phyloP scores from a whole-genome alignment of 2,329 filamentous ascomycete species.

The Byssochlamys sp. region DNA sequence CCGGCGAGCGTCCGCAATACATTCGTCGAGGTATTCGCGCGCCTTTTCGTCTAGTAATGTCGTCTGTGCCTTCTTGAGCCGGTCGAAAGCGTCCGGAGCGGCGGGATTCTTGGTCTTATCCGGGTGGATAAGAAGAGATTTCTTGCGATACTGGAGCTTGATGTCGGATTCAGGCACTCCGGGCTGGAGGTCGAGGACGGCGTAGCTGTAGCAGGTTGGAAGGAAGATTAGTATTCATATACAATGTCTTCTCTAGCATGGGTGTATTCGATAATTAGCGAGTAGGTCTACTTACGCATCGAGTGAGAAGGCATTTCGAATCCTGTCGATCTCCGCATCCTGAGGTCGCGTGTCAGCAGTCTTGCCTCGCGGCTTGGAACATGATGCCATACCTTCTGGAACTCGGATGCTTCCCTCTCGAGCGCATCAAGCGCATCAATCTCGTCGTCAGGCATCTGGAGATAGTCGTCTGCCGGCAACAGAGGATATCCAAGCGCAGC shows the following conservation, averaged over 20 bases:
- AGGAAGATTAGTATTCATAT: not conserved
- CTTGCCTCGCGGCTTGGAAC: not conserved
- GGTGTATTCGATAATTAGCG: not conserved
- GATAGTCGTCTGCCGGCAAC: not conserved
- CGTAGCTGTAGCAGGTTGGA: slow-evolving; percentile 51
- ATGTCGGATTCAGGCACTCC: slow-evolving; percentile 94
- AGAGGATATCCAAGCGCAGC: not conserved
- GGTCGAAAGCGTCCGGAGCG: slow-evolving; percentile 91
- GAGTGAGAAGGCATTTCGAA: slow-evolving; percentile 77
- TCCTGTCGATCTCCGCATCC: slow-evolving; percentile 93
- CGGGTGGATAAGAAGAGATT: slow-evolving; percentile 96
- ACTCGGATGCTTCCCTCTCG: slow-evolving; percentile 77
- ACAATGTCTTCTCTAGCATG: not conserved
- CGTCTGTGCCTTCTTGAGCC: slow-evolving; percentile 86
- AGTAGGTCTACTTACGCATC: slow-evolving; percentile 48
- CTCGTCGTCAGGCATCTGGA: slow-evolving; percentile 51
- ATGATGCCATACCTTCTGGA: slow-evolving; percentile 59
- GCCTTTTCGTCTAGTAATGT: slow-evolving; percentile 90
- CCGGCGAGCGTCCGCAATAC: slow-evolving; percentile 90
- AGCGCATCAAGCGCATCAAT: slow-evolving; percentile 70
- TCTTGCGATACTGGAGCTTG: slow-evolving; percentile 86
- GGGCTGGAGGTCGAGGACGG: slow-evolving; percentile 88
- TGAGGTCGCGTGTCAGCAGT: slow-evolving; percentile 29
- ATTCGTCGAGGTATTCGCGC: slow-evolving; percentile 77
- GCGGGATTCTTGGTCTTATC: slow-evolving; percentile 89